Percentiles rank a stretch among this genome's conserved stretches.
Conservation (phyloP, 106 monocot genomes). For the Iris macrosiphon region DNA sequence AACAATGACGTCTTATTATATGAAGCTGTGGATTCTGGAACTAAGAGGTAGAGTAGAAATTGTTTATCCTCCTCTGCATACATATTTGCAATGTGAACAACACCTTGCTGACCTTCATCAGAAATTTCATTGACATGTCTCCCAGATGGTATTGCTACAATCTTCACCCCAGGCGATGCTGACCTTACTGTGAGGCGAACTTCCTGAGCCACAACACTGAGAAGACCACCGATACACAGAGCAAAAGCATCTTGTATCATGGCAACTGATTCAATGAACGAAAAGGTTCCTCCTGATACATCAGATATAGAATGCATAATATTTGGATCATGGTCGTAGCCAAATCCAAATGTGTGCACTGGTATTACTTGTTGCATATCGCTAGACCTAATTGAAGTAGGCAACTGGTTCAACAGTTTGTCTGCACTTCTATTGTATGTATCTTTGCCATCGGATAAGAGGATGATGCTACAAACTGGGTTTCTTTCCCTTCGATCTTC, state of each 20-base stretch:
- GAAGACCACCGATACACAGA: conserved; percentile 75
- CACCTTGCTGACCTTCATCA: conserved; percentile 26
- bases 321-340: conserved; percentile 59
- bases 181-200: conserved; percentile 30
- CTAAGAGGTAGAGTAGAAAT: conserved; percentile 35
- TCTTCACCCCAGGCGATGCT: conserved; percentile 15
- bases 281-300: conserved; percentile 68
- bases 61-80: conserved; percentile 74
- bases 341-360: conserved; percentile 75
- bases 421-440: too few relatives aligned
- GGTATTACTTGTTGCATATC: conserved; percentile 26
- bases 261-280: conserved; percentile 64
- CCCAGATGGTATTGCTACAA: conserved; percentile 47
- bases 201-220: conserved; percentile 64
- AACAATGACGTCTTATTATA: conserved; percentile 20
- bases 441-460: conserved; percentile 81
- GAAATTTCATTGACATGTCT: conserved; percentile 32
- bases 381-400: neutral
- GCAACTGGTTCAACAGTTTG: too few relatives aligned
- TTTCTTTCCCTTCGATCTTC: conserved; percentile 50
- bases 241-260: conserved; percentile 82
- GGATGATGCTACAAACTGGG: too few relatives aligned
- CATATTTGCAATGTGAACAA: conserved; percentile 38
- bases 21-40: conserved; percentile 23
- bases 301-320: conserved; percentile 64